Conservation (phyloP, 2,329 filamentous ascomycete genomes). For the Sordariomycetes sp. region DNA sequence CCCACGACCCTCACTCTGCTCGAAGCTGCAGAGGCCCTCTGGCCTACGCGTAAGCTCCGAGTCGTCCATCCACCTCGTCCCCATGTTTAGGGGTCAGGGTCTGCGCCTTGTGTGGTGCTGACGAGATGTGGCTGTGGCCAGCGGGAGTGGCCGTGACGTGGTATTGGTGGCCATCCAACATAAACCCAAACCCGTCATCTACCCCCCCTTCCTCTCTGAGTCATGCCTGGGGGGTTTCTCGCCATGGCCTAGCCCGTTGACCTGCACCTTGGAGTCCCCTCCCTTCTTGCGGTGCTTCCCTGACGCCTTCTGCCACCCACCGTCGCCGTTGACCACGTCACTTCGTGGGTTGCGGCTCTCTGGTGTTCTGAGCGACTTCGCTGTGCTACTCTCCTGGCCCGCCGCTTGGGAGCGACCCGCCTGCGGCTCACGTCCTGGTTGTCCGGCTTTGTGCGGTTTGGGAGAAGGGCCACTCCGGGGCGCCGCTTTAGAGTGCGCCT, state of each 20-base stretch:
- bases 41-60: not conserved
- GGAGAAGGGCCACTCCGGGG: not conserved
- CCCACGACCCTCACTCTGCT: not conserved
- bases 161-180: not conserved
- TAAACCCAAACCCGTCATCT: slow-evolving; percentile 12
- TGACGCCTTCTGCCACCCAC: slow-evolving; percentile 47
- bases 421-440: not conserved
- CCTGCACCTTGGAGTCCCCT: slow-evolving; percentile 33
- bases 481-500: slow-evolving; percentile 7
- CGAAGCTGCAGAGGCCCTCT: not conserved
- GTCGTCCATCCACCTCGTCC: not conserved
- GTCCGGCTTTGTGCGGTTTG: slow-evolving; percentile 10
- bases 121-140: not conserved
- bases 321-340: slow-evolving; percentile 17
- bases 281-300: slow-evolving; percentile 41
- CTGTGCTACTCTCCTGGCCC: slow-evolving; percentile 23
- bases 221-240: slow-evolving; percentile 48
- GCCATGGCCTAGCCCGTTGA: slow-evolving; percentile 28
- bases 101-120: not conserved
- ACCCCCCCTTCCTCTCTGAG: slow-evolving; percentile 54
- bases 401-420: slow-evolving; percentile 16
- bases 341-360: slow-evolving; percentile 18
- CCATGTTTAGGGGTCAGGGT: not conserved
- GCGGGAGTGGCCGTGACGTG: not conserved
- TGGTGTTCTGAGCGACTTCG: slow-evolving; percentile 48